Base-by-base conservation (phyloP, 202 grass and related monocot genomes). In the Setaria viridis region DNA sequence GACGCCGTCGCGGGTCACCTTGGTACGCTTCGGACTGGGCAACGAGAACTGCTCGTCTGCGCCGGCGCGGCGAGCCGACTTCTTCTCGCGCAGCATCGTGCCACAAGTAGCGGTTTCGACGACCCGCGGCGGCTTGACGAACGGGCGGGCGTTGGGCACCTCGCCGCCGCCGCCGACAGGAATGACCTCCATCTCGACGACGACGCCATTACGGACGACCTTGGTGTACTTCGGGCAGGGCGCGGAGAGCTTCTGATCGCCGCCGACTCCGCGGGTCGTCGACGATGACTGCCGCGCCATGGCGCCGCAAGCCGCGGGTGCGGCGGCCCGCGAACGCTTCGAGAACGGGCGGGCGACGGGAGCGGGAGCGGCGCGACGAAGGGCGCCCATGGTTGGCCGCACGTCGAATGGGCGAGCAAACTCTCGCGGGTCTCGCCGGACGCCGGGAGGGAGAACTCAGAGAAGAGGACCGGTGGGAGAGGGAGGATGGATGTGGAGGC, bases 121-220 rank as follows among this genome's bases (percentile, higher is more conserved):
- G 39, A 41, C 39, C 39, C 4, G 39, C 39, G 39, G 39, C 39
- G 39, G 39, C 39, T 41, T 41, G 39, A 41, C 39, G 39, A 41
- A 6, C 39, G 39, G 39, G 39, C 39, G 39, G 39, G 4, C 39
- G 39, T 41, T 41, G 39, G 39, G 39, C 25, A 4, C 1, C 25
- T 13, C 1, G 9, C 4, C 11, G 59, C 25, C 1, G 59, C 1
- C 25, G 25, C 1, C n/a, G 42, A 74, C 9, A 30, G 48, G 7
- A 12, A 80, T 49, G 20, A 80, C 32, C 49, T 68, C 69, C 50
- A 21, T 80, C 57, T 73, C 70, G 11, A 58, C 15, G 74, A 20
- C 60, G 20, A 7, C 3, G 17, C 0, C 63, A 11, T 75, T 48
- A 1, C 21, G 11, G 37, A 41, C 0, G 20, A 30, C 19, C 74